phyloP scores from a whole-genome alignment of 169 alveolate genomes.

The Cryptosporidium ryanae region DNA sequence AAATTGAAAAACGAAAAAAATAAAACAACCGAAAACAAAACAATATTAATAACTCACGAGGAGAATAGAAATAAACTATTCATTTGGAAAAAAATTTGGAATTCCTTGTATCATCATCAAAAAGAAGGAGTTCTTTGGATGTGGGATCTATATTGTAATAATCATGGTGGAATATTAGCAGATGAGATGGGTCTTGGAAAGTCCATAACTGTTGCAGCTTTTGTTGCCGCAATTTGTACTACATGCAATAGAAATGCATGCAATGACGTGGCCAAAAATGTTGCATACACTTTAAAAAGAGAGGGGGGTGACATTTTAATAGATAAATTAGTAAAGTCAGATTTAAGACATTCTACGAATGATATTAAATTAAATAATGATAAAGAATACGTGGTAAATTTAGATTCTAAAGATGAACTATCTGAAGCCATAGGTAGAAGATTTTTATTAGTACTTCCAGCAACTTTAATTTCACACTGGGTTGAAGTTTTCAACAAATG shows the following conservation, averaged over 20 bases:
- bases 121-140: slow-evolving; percentile 75
- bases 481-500: slow-evolving; percentile 78
- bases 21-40: background rate
- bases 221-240: slow-evolving; percentile 49
- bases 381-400: slow-evolving; percentile 1
- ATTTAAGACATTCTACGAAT: background rate
- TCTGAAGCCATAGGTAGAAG: slow-evolving; percentile 1
- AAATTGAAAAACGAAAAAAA: background rate
- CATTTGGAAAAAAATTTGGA: slow-evolving; percentile 63
- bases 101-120: slow-evolving; percentile 66
- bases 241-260: slow-evolving; percentile 13
- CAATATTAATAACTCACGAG: slow-evolving; percentile 15
- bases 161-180: slow-evolving; percentile 81
- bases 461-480: slow-evolving; percentile 82
- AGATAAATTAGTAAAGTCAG: background rate
- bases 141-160: slow-evolving; percentile 77
- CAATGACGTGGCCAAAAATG: background rate
- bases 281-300: background rate
- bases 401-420: slow-evolving; percentile 55
- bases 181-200: slow-evolving; percentile 86
- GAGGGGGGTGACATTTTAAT: background rate
- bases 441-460: slow-evolving; percentile 81
- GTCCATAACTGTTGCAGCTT: slow-evolving; percentile 76
- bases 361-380: slow-evolving; percentile 25
- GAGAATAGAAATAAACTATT: slow-evolving; percentile 3